A percentile compares a stretch with the other conserved stretches of the same genome.
These are phyloP conservation scores for Neonectria punicea DNA, from an alignment of 2,329 filamentous ascomycete species.

Conservation along the genomic window DNA sequence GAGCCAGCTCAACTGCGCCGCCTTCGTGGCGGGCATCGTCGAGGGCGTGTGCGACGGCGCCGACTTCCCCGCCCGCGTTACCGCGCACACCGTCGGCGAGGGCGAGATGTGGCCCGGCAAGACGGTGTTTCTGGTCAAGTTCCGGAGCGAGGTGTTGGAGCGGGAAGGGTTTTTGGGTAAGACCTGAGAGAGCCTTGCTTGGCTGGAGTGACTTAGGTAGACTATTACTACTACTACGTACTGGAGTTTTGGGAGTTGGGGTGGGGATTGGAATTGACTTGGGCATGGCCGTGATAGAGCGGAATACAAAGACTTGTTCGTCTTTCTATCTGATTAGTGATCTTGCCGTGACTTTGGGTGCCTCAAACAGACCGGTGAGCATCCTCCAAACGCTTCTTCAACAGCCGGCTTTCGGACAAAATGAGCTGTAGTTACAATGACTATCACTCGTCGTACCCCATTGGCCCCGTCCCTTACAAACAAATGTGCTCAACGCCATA, in stretches of 20 bases:
- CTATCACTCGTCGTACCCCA: background rate
- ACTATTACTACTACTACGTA: background rate
- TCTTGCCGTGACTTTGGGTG: background rate
- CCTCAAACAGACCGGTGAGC: background rate
- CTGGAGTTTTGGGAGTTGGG: conserved; percentile 39
- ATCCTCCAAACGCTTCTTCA: background rate
- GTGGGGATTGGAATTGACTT: conserved; percentile 19
- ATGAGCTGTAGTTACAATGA: background rate
- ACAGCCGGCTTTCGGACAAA: background rate
- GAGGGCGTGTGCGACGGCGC: conserved; percentile 96
- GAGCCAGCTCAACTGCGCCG: conserved; percentile 95
- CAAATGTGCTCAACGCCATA: conserved; percentile 28
- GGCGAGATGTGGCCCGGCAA: conserved; percentile 94
- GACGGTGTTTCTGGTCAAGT: conserved; percentile 95
- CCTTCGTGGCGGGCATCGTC: conserved; percentile 93
- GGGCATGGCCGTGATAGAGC: conserved; percentile 13
- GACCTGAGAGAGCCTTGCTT: conserved; percentile 44
- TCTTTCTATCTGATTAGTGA: background rate
- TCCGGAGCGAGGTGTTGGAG: conserved; percentile 90
- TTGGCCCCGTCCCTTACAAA: background rate
- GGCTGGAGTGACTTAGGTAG: background rate
- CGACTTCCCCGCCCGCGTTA: conserved; percentile 88
- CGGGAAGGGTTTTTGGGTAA: conserved; percentile 84
- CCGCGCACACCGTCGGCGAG: conserved; percentile 80
- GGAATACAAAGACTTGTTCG: conserved; percentile 2